Conservation (phyloP, 306 rosid species). For the Cyamopsis tetragonoloba region DNA sequence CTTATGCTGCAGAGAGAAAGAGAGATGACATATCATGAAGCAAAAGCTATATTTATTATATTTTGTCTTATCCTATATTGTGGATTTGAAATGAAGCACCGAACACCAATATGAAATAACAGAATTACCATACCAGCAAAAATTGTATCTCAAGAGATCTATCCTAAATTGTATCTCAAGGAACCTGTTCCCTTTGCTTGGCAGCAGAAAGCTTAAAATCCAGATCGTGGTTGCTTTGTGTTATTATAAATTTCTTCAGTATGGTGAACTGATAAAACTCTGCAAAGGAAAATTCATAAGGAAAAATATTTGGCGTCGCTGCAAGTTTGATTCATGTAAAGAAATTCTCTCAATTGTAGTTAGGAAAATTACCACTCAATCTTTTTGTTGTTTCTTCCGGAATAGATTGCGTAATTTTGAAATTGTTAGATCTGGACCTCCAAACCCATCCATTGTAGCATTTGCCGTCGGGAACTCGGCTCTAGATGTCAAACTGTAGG, state of each 20-base stretch:
- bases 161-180: constrained; percentile 15
- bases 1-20: background rate
- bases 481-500: constrained; percentile 75
- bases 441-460: constrained; percentile 76
- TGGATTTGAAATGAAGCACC: background rate
- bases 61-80: background rate
- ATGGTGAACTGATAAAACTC: constrained; percentile 5
- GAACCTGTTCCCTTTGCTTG: constrained; percentile 12
- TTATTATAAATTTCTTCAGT: constrained; percentile 5
- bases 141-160: background rate
- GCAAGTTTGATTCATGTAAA: background rate
- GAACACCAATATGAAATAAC: background rate
- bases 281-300: background rate
- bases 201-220: constrained; percentile 17
- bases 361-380: constrained; percentile 21
- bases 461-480: constrained; percentile 90
- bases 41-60: constrained; percentile 1
- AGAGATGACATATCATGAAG: background rate
- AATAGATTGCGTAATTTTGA: constrained; percentile 53
- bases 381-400: constrained; percentile 38
- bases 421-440: constrained; percentile 81
- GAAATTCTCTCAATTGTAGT: constrained; percentile 5
- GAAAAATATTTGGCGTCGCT: background rate
- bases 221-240: constrained; percentile 1
- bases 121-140: constrained; percentile 17